phyloP scores from a whole-genome alignment of 495 filamentous ascomycete genomes.

The Hypomontagnella monticulosa region DNA sequence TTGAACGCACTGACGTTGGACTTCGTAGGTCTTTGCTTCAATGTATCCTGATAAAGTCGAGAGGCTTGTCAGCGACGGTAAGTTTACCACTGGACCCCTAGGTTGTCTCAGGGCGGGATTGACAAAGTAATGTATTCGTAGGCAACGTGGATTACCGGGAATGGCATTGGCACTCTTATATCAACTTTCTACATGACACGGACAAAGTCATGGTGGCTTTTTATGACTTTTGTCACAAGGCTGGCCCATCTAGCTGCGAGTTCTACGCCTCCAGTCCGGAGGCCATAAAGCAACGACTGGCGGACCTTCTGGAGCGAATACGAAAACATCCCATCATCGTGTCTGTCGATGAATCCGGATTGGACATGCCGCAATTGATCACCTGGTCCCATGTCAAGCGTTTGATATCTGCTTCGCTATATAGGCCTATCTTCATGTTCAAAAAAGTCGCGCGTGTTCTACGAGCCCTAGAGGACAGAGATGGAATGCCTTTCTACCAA shows the following conservation, averaged over 20 bases:
- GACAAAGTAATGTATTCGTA: slow-evolving; percentile 10
- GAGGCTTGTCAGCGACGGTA: slow-evolving; percentile 60
- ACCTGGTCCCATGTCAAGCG: slow-evolving; percentile 55
- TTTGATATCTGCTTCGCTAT: slow-evolving; percentile 61
- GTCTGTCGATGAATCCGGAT: slow-evolving; percentile 34
- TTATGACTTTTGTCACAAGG: slow-evolving; percentile 61
- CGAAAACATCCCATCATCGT: slow-evolving; percentile 62
- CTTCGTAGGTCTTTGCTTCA: slow-evolving; percentile 51
- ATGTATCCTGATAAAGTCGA: slow-evolving; percentile 61
- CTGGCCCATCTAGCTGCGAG: slow-evolving; percentile 58
- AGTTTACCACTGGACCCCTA: slow-evolving; percentile 8
- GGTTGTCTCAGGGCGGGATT: neutral
- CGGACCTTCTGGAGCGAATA: slow-evolving; percentile 53
- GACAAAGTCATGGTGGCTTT: slow-evolving; percentile 64
- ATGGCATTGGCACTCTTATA: slow-evolving; percentile 57
- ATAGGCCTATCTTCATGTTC: slow-evolving; percentile 69
- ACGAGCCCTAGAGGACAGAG: slow-evolving; percentile 61
- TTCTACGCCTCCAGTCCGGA: slow-evolving; percentile 56
- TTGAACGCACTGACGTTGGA: neutral
- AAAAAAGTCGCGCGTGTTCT: slow-evolving; percentile 64
- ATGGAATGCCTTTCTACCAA: slow-evolving; percentile 62
- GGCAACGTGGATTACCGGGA: slow-evolving; percentile 60
- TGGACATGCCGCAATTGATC: slow-evolving; percentile 52
- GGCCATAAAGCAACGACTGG: slow-evolving; percentile 53
- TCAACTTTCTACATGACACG: slow-evolving; percentile 61